A percentile compares a stretch with the other conserved stretches of the same genome.
phyloP scores from a whole-genome alignment of 2,329 filamentous ascomycete genomes.

The Ophioceras dolichostomum region DNA sequence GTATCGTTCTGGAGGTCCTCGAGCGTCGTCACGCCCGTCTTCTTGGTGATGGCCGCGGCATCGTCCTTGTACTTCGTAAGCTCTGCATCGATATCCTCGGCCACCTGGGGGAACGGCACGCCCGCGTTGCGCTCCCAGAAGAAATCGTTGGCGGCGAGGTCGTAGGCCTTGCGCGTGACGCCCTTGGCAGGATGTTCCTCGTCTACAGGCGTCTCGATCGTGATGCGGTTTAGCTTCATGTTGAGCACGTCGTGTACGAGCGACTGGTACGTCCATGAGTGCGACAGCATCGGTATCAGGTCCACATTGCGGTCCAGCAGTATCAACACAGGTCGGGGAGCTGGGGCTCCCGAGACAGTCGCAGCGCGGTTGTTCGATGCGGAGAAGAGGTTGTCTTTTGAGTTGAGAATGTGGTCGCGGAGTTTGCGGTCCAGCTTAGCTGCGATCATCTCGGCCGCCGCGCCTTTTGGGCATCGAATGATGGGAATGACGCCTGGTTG shows the following conservation, averaged over 20 bases:
- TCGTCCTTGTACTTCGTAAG: slow-evolving; percentile 93
- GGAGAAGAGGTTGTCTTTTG: slow-evolving; percentile 94
- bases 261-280: slow-evolving; percentile 75
- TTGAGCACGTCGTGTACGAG: slow-evolving; percentile 55
- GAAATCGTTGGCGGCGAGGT: slow-evolving; percentile 81
- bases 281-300: slow-evolving; percentile 94
- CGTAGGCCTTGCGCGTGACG: slow-evolving; percentile 77
- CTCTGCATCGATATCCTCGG: slow-evolving; percentile 85
- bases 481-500: slow-evolving; percentile 73
- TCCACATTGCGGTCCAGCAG: slow-evolving; percentile 94
- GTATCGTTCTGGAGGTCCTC: slow-evolving; percentile 89
- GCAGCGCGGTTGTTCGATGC: slow-evolving; percentile 10
- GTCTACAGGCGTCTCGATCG: slow-evolving; percentile 72
- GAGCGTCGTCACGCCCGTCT: slow-evolving; percentile 83
- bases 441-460: slow-evolving; percentile 87
- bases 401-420: slow-evolving; percentile 91
- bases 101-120: slow-evolving; percentile 86
- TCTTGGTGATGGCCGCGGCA: slow-evolving; percentile 85
- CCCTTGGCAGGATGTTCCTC: slow-evolving; percentile 64
- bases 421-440: slow-evolving; percentile 92
- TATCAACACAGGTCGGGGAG: slow-evolving; percentile 76
- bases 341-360: slow-evolving; percentile 39
- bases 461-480: slow-evolving; percentile 85
- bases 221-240: slow-evolving; percentile 67
- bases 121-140: slow-evolving; percentile 94